Percentiles rank a stretch among this genome's conserved stretches.
phyloP scores from a whole-genome alignment of 495 filamentous ascomycete genomes.

The Hypoxylon perforatum region DNA sequence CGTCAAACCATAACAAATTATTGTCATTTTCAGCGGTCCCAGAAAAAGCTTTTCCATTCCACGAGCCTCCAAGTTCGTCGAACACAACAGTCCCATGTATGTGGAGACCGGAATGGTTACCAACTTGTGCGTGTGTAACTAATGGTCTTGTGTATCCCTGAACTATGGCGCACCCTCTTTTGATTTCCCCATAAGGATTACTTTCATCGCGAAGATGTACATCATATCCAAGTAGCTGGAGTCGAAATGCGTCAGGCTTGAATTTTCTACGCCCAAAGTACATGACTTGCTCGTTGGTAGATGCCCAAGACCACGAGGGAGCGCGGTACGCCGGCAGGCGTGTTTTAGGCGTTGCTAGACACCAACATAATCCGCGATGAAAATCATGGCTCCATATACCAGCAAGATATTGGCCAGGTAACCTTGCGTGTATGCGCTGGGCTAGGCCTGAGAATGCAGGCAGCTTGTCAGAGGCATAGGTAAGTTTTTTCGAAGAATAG shows the following conservation, averaged over 20 bases:
- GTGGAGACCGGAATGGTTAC: too few relatives aligned
- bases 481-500: not conserved
- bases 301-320: not conserved
- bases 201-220: conserved; percentile 21
- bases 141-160: too few relatives aligned
- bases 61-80: too few relatives aligned
- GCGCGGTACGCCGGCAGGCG: not conserved
- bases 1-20: too few relatives aligned
- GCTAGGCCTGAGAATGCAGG: not conserved
- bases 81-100: too few relatives aligned
- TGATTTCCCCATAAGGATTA: not conserved
- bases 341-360: not conserved
- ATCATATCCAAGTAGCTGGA: not conserved
- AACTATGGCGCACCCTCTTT: too few relatives aligned
- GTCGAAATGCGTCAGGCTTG: not conserved
- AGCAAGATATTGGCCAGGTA: not conserved
- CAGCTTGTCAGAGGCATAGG: not conserved
- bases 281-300: not conserved
- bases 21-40: too few relatives aligned
- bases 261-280: not conserved
- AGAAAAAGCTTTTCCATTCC: too few relatives aligned
- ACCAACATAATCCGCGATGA: not conserved
- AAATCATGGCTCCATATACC: not conserved
- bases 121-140: too few relatives aligned
- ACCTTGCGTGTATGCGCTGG: not conserved